These are phyloP conservation scores for Boletus semigastroideus DNA, from an alignment of 1,284 basidiomycete species.

Conservation along the genomic window DNA sequence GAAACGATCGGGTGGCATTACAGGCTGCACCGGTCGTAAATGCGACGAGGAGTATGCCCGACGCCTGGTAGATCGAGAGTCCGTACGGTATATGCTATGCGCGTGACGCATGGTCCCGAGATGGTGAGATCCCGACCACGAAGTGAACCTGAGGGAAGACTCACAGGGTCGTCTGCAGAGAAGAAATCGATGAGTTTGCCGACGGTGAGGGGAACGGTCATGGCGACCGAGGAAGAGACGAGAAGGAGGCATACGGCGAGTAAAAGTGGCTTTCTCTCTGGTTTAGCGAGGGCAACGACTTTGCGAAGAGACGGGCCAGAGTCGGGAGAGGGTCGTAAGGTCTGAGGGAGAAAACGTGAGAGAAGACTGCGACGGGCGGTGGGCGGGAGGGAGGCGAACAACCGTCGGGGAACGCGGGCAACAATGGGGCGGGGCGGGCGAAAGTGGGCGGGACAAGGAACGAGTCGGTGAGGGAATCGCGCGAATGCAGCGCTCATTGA, in stretches of 20 bases:
- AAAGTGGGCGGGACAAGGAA: not conserved
- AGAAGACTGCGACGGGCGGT: constrained; percentile 35
- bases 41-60: constrained; percentile 69
- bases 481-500: not conserved
- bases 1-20: constrained; percentile 84
- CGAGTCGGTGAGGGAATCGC: constrained; percentile 3
- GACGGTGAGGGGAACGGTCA: constrained; percentile 89
- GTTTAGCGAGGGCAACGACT: constrained; percentile 72
- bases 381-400: constrained; percentile 13
- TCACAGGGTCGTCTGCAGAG: constrained; percentile 65
- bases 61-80: constrained; percentile 80
- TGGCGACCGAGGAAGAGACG: constrained; percentile 78
- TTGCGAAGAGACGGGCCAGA: constrained; percentile 67
- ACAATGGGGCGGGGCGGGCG: not conserved
- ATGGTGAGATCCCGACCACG: not conserved
- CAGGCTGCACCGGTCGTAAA: constrained; percentile 88
- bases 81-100: constrained; percentile 72
- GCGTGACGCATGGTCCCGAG: not conserved
- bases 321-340: constrained; percentile 33
- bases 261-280: constrained; percentile 72
- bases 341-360: constrained; percentile 39
- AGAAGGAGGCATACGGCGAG: constrained; percentile 70
- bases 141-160: constrained; percentile 26
- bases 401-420: constrained; percentile 1
- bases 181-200: constrained; percentile 94